These are phyloP conservation scores for Angomonas deanei DNA, from an alignment of 208 protist genomes.

Conservation along the genomic window DNA sequence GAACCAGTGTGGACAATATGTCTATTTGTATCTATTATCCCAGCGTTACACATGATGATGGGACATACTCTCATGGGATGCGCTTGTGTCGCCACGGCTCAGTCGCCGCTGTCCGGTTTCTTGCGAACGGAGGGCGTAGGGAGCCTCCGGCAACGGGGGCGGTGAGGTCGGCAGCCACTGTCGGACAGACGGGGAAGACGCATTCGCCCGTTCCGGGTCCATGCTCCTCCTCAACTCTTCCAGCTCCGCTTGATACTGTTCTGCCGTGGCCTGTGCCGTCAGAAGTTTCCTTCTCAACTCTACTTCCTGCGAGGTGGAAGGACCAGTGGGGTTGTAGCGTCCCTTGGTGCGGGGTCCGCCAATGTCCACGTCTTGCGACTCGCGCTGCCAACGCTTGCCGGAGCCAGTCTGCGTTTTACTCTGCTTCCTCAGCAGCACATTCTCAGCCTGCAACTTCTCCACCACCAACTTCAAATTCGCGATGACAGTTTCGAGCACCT, in stretches of 20 bases:
- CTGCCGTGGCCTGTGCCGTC: slow-evolving; percentile 40
- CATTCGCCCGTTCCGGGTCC: slow-evolving; percentile 9
- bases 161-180: slow-evolving; percentile 13
- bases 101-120: slow-evolving; percentile 18
- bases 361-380: not conserved
- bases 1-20: no score
- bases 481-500: slow-evolving; percentile 48
- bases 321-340: no score
- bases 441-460: slow-evolving; percentile 67
- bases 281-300: slow-evolving; percentile 47
- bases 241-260: slow-evolving; percentile 57
- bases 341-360: no score
- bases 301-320: no score
- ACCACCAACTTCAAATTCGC: slow-evolving; percentile 77
- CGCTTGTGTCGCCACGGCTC: slow-evolving; percentile 10
- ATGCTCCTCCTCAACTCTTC: slow-evolving; percentile 37
- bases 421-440: slow-evolving; percentile 31
- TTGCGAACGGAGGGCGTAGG: not conserved
- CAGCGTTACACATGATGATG: slow-evolving; percentile 9
- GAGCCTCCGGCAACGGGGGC: slow-evolving; percentile 15
- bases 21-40: no score
- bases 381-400: not conserved
- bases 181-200: not conserved
- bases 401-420: slow-evolving; percentile 19
- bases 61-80: slow-evolving; percentile 5